Evolutionary conservation across 2,329 filamentous ascomycete species (phyloP), one percentile per base, ranked within the genome.

Genomic region (Phyllosticta citriasiana): DNA sequence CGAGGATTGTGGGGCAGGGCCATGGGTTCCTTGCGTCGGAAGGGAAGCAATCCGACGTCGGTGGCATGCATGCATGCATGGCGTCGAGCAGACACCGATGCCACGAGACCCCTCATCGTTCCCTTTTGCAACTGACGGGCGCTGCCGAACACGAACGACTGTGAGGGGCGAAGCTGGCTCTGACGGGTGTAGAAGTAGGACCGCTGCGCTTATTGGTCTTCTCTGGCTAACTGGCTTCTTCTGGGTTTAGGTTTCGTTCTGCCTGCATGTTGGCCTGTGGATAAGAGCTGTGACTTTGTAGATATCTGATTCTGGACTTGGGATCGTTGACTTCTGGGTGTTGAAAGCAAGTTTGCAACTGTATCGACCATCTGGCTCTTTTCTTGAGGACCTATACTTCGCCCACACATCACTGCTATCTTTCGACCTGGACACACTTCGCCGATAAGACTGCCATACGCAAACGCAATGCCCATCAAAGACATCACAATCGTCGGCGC

Each of bases 401-500:
- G 4, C 4, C 26, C 26, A 27, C 7, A 2, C 26, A 27, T 2
- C 4, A 4, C 26, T 27, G 9, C 27, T 7, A 1, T 30, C 27
- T 30, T 30, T 8, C 4, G 4, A 30, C 27, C 26, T 30, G 6
- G 27, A 30, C 27, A 30, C 33, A 10, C 14, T 10, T 40, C 33
- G 4, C 4, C 33, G n/a, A 25, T 26, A 22, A 14, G 47, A 57
- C 19, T 19, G 25, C 47, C 16, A 22, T 33, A 26, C 19, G 22
- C 22, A 50, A 33, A 22, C 50, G 26, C 52, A 9, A 60, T 60
- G 58, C 52, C 58, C 4, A 57, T 40, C 51, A 51, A 53, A 16
- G 26, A 71, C 70, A 62, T 72, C 55, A 65, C 72, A 35, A 68
- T 73, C 52, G 66, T 64, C 40, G 71, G 71, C 56, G 69, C 69